phyloP scores from a whole-genome alignment of 257 asterid genomes.

The Buddleja alternifolia region DNA sequence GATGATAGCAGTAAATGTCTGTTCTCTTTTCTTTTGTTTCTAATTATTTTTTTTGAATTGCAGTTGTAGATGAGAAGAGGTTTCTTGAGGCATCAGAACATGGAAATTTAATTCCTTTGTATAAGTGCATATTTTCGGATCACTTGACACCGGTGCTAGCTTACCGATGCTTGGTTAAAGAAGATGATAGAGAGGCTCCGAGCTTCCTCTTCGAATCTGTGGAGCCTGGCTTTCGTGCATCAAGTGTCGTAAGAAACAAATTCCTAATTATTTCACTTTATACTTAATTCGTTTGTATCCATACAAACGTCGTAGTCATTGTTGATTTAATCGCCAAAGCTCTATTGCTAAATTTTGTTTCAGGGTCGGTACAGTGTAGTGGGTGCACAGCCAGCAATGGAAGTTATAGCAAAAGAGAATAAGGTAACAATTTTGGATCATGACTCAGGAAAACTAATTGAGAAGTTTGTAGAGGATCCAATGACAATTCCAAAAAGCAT shows the following conservation, averaged over 20 bases:
- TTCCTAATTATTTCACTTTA: neutral
- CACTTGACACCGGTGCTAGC: constrained; percentile 94
- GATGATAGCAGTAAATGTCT: constrained; percentile 18
- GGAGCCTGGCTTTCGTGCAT: constrained; percentile 67
- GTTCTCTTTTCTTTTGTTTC: neutral
- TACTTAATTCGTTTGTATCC: neutral
- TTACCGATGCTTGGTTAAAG: constrained; percentile 88
- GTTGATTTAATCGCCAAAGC: neutral
- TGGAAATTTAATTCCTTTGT: constrained; percentile 77
- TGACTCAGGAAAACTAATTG: constrained; percentile 42
- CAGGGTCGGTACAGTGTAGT: constrained; percentile 95
- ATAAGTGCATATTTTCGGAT: constrained; percentile 81
- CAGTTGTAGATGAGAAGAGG: constrained; percentile 62
- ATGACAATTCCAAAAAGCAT: constrained; percentile 65
- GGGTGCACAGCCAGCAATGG: constrained; percentile 84
- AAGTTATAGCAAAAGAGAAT: constrained; percentile 77
- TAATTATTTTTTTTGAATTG: neutral
- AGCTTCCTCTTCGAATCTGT: constrained; percentile 92
- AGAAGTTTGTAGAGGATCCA: constrained; percentile 71
- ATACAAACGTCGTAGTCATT: neutral
- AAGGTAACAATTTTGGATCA: constrained; percentile 75
- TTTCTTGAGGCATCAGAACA: constrained; percentile 63
- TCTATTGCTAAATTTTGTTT: neutral
- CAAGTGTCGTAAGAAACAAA: constrained; percentile 62
- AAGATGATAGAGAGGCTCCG: constrained; percentile 88